Base-by-base conservation (phyloP, 2,329 filamentous ascomycete genomes). In the Sporothrix pallida region DNA sequence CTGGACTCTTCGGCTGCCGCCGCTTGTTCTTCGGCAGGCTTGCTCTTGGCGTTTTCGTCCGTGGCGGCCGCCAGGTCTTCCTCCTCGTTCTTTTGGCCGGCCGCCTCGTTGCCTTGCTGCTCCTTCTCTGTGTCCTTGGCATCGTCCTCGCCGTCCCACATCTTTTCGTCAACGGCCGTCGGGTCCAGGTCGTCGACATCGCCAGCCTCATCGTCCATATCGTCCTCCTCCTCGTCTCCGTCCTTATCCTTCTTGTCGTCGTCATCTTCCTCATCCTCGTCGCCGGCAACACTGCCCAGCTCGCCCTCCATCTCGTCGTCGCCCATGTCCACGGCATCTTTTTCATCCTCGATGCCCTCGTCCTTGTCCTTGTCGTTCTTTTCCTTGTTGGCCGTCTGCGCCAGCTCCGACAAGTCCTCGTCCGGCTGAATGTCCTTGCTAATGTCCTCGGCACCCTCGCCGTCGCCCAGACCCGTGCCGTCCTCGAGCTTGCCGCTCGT, bases 391-490 rank as follows among this genome's bases (percentile, higher is more conserved):
- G 90, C 88, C 78, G 98, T 92, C 80, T 98, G 93, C 0, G 96
- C 95, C 62, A 99, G 86, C 77, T 99, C 96, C 0, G 93, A 90
- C 4, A 99, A 84, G 80, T 99, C 95, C 81, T 99, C 96, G 75
- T 99, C 95, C 17, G 95, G 92, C 76, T 93, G 90, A 65, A 99
- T 92, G 79, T 99, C 96, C 80, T 99, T 98, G 82, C 95, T 98
- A 76, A 99, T 98, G 81, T 99, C 95, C 80, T 99, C 95, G 4
- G 92, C 95, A 20, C 95, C 97, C 81, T 98, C 93, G 12, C 96
- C 97, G 63, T 98, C 96, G 23, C 96, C 97, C 31, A 99, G 89
- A 48, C 96, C 97, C 12, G 95, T 98, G 17, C 97, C 97, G 52
- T 90, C 90, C 82, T 99, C 95, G 44, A 98, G 86, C 78, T 97